phyloP scores from a whole-genome alignment of 2,329 filamentous ascomycete species.

The Exophiala calicioides region DNA sequence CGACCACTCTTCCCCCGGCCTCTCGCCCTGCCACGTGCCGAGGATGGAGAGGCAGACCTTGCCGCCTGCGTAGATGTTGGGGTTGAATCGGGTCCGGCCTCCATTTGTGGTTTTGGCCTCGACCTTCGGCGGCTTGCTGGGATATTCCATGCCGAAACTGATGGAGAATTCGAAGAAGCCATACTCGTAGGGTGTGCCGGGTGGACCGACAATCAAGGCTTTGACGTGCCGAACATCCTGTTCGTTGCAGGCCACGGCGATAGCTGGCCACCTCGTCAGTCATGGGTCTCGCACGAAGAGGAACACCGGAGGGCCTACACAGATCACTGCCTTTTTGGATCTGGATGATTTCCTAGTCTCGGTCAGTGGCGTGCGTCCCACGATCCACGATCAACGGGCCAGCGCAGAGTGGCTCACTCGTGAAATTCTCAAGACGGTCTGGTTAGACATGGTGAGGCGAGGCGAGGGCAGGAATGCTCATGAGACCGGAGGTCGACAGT shows the following conservation, averaged over 20 bases:
- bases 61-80: conserved; percentile 89
- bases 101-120: conserved; percentile 80
- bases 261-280: conserved; percentile 46
- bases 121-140: conserved; percentile 62
- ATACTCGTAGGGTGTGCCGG: conserved; percentile 94
- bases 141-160: conserved; percentile 64
- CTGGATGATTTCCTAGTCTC: conserved; percentile 73
- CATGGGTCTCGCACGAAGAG: conserved; percentile 2
- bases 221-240: conserved; percentile 84
- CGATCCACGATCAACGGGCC: no score
- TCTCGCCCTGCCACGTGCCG: conserved; percentile 90
- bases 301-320: conserved; percentile 57
- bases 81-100: conserved; percentile 89
- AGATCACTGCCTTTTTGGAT: conserved; percentile 82
- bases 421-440: conserved; percentile 84
- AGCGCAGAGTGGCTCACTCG: conserved; percentile 58
- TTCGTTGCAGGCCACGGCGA: conserved; percentile 85
- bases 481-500: conserved; percentile 4
- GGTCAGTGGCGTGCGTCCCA: conserved; percentile 24
- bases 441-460: conserved; percentile 66
- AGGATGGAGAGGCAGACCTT: conserved; percentile 94
- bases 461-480: conserved; percentile 4
- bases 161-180: conserved; percentile 85
- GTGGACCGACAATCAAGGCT: conserved; percentile 86
- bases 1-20: conserved; percentile 87